Evolutionary conservation across 257 asterid species (phyloP).

Genomic region (Jacaranda copaia): DNA sequence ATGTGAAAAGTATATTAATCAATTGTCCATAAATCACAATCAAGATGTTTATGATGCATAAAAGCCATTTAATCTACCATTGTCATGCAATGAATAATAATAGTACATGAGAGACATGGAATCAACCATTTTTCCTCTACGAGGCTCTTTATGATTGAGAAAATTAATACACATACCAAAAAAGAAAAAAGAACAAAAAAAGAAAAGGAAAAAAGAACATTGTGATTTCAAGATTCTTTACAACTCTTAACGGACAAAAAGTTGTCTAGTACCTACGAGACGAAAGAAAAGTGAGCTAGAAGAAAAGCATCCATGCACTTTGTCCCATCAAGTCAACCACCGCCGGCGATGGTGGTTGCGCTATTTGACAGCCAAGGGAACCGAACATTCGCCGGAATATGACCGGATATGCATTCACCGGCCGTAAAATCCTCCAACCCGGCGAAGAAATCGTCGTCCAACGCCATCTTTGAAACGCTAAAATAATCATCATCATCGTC

Average conservation of each 20-base stretch:
- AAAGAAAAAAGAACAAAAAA: background rate
- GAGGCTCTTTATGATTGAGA: slow-evolving; percentile 31
- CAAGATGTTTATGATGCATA: slow-evolving; percentile 23
- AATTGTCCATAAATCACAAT: slow-evolving; percentile 8
- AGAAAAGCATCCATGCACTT: slow-evolving; percentile 58
- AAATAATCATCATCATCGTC: slow-evolving; percentile 50
- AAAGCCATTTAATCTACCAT: slow-evolving; percentile 13
- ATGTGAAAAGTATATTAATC: slow-evolving; percentile 26
- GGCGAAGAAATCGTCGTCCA: slow-evolving; percentile 73
- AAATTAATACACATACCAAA: slow-evolving; percentile 32
- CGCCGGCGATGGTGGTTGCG: slow-evolving; percentile 66
- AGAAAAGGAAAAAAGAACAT: slow-evolving; percentile 19
- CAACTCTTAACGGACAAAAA: slow-evolving; percentile 53
- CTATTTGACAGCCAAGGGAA: slow-evolving; percentile 64
- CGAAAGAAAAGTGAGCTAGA: slow-evolving; percentile 58
- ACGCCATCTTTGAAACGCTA: slow-evolving; percentile 48
- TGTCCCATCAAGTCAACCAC: slow-evolving; percentile 52
- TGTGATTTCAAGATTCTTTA: slow-evolving; percentile 63
- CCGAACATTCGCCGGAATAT: slow-evolving; percentile 43
- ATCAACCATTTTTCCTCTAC: slow-evolving; percentile 38
- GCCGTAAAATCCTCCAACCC: slow-evolving; percentile 76
- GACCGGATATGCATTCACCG: slow-evolving; percentile 46
- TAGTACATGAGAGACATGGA: slow-evolving; percentile 35
- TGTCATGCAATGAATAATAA: slow-evolving; percentile 2
- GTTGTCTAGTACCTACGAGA: slow-evolving; percentile 47